Evolutionary conservation across 164 flowering plant genomes (phyloP), one percentile per base, ranked within the genome.

Genomic region (Chimonanthus praecox): DNA sequence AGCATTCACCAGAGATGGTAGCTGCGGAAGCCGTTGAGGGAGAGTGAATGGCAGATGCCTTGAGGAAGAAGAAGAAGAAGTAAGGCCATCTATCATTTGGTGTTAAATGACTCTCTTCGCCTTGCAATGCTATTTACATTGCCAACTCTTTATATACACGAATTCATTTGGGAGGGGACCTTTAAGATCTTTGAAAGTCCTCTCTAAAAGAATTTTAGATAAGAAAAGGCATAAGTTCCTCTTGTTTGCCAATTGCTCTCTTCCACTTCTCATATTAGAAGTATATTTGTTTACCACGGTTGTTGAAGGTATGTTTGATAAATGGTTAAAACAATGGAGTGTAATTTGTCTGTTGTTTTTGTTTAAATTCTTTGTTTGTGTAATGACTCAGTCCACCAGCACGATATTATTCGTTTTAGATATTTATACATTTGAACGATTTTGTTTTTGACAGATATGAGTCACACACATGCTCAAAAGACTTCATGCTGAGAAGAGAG

Each of bases 21-120:
- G n/a, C 48, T 51, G 72, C 9, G 9, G 64, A 15, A 44, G 33
- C 72, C 72, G 18, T 70, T 70, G 72, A 70, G 72, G 64, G 64
- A 70, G 72, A 58, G 72, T 70, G 47, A 21, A 70, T 58, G 72
- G 6, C 2, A 13, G 21, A 15, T 70, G 72, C 64, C 72, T 11
- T 58, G 72, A 33, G 33, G 44, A 8, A 7, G 45, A 48, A 5
- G 13, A n/a, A 67, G 69, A 45, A 20, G 7, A 21, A 49, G 6
- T 18, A 7, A 63, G 66, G 21, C 44, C 7, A 63, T 20, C 71
- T 33, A 33, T 9, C 63, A 15, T 68, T n/a, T 4, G 20, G 15
- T n/a, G 7, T 7, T 33, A 33, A 33, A 1, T 33, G 33, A 6
- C 68, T 3, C 11, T 46, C n/a, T 49, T n/a, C 58, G 50, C 58